phyloP scores from a whole-genome alignment of 768 basidiomycete species.

The Infundibulicybe gibba region DNA sequence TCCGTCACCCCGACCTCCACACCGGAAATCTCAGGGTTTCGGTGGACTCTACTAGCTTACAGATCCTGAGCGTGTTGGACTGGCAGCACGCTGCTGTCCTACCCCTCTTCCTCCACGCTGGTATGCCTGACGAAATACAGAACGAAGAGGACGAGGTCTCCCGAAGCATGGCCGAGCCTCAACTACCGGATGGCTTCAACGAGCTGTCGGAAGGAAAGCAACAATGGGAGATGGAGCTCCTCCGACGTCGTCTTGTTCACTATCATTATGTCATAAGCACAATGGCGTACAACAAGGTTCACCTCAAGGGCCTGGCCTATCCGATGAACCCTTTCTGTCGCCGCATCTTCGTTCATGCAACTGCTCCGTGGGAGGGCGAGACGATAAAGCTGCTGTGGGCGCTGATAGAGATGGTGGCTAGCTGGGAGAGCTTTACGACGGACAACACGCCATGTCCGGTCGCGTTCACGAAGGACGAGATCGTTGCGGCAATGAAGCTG shows the following conservation, averaged over 20 bases:
- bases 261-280: constrained; percentile 23
- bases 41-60: constrained; percentile 9
- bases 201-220: constrained; percentile 17
- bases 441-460: constrained; percentile 25
- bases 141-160: constrained; percentile 21
- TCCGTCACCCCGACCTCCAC: constrained; percentile 26
- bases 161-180: constrained; percentile 15
- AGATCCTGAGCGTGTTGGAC: constrained; percentile 20
- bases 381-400: constrained; percentile 22
- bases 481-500: constrained; percentile 18
- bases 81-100: constrained; percentile 27
- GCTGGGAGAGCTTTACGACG: constrained; percentile 19
- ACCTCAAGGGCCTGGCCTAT: constrained; percentile 17
- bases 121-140: constrained; percentile 20
- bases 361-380: constrained; percentile 33
- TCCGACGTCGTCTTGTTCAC: constrained; percentile 24
- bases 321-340: constrained; percentile 24
- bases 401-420: constrained; percentile 19
- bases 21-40: constrained; percentile 21
- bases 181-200: constrained; percentile 19
- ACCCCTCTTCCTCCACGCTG: constrained; percentile 24
- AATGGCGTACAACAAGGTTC: constrained; percentile 21
- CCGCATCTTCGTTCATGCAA: constrained; percentile 40
- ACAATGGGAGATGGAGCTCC: constrained; percentile 15
- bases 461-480: constrained; percentile 22